Base-by-base conservation (phyloP, 1,284 basidiomycete species). In the Malassezia caprae region DNA sequence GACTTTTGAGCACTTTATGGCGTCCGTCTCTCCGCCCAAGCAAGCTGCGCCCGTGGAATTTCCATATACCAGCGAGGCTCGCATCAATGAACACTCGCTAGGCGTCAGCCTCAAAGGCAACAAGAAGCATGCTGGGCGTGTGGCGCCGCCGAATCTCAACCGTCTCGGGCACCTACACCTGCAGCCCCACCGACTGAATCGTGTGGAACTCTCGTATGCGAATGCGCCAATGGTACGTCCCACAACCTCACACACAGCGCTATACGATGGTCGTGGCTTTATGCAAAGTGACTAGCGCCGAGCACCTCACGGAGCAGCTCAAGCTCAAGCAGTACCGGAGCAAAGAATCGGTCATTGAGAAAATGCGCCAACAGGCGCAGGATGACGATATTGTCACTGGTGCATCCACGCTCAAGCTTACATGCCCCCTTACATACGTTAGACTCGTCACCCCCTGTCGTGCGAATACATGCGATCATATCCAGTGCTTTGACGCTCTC, bases 401-500 rank as follows among this genome's bases (percentile, higher is more conserved):
- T 5, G 67, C 69, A 2, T 62, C 65, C 1, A 69, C 64, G 2
- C 60, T 73, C 51, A 64, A 61, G 13, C 58, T 73, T 12, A 69
- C 63, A 26, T 70, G 68, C 27, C 71, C 71, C 85, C 77, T 98
- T 54, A 90, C 88, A 48, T 94, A 88, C 69, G 83, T 85, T 76
- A 86, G 91, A 11, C 85, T 99, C 56, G 79, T 76, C 26, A 86
- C 82, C 0, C 93, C 94, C 2, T 85, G 87, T 70, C 85, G 93
- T 15, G 91, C 93, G 0, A 80, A 78, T 12, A 78, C 81, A 59
- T 98, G 94, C 72, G 82, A 86, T 21, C 94, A 98, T 75, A 78
- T 88, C 2, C 89, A 94, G 69, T 99, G 94, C 76, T 99, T 98
- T 74, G 94, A 98, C 75, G 90, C 91, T 0, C 80, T 81, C 19